Evolutionary conservation across 345 rosid species (phyloP).

Genomic region (Psidium guajava): DNA sequence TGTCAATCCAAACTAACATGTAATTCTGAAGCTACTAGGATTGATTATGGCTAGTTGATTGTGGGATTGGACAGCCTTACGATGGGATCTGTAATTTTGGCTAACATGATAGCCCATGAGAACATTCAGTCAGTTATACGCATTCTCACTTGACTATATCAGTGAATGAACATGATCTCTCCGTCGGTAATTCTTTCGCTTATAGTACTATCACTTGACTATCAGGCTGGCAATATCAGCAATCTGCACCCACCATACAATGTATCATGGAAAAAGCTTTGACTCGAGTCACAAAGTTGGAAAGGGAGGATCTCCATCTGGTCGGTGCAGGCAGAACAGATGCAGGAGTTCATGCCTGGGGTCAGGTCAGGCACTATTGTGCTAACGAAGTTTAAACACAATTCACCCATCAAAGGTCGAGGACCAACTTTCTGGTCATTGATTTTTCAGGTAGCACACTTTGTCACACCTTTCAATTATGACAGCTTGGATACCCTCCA

Average conservation of each 20-base stretch:
- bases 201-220: neutral
- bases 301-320: slow-evolving; percentile 49
- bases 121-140: neutral
- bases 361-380: slow-evolving; percentile 53
- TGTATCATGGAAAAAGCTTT: slow-evolving; percentile 65
- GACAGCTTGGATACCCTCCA: slow-evolving; percentile 54
- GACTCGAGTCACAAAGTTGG: slow-evolving; percentile 49
- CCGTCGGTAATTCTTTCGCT: neutral
- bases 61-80: neutral
- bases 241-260: slow-evolving; percentile 78
- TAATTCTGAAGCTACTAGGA: neutral
- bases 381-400: neutral
- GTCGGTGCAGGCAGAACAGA: slow-evolving; percentile 93
- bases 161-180: neutral
- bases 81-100: neutral
- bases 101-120: neutral
- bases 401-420: neutral
- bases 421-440: slow-evolving; percentile 9
- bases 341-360: slow-evolving; percentile 95
- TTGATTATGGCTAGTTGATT: neutral
- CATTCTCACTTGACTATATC: neutral
- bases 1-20: neutral
- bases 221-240: slow-evolving; percentile 91
- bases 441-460: slow-evolving; percentile 76
- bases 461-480: slow-evolving; percentile 77